Evolutionary conservation across 176 grass and related monocot species (phyloP).

Genomic region (Poa annua): DNA sequence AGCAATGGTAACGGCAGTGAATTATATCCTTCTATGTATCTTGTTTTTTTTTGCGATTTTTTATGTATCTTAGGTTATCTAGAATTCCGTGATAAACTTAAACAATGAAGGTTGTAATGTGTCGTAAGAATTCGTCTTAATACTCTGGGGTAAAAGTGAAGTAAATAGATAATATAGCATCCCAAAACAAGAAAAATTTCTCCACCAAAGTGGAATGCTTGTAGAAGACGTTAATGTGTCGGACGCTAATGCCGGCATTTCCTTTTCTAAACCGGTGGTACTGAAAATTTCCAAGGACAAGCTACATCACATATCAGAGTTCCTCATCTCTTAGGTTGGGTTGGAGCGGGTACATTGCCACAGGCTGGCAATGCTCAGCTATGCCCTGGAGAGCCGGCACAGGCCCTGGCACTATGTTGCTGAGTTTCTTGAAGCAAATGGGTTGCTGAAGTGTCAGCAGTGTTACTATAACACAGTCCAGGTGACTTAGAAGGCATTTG

Average conservation of each 20-base stretch:
- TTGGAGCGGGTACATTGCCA: neutral
- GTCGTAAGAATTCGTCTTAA: no score
- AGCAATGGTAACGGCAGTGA: slow-evolving; percentile 38
- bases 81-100: no score
- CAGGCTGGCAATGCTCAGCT: neutral
- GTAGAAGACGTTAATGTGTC: neutral
- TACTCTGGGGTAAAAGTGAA: neutral
- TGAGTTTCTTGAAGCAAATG: neutral
- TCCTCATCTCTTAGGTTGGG: neutral
- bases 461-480: no score
- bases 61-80: no score
- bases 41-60: neutral
- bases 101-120: no score
- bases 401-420: neutral
- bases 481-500: neutral
- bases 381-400: neutral
- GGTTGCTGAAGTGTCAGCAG: neutral
- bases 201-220: neutral
- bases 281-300: neutral
- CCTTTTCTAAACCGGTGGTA: neutral
- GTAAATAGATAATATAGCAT: neutral
- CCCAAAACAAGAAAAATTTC: neutral
- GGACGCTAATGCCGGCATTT: neutral
- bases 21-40: neutral
- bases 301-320: neutral